These are phyloP conservation scores for Plasmodium gaboni DNA, from an alignment of 169 alveolate species.

Conservation along the genomic window DNA sequence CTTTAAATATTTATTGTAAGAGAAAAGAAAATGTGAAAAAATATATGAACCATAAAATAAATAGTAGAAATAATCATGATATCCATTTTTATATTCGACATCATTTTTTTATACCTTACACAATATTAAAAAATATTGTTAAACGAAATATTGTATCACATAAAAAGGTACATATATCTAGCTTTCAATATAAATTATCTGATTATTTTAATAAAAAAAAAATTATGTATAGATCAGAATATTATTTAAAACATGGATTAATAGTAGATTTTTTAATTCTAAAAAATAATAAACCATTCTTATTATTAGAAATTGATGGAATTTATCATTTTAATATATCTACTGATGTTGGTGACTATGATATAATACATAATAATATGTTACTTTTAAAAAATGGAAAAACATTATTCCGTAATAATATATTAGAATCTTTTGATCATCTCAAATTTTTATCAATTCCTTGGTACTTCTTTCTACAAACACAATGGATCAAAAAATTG, in stretches of 20 bases:
- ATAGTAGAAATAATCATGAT: not conserved
- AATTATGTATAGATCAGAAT: slow-evolving; percentile 49
- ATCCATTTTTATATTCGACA: slow-evolving; percentile 5
- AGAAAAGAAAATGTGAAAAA: slow-evolving; percentile 2
- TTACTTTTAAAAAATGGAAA: slow-evolving; percentile 40
- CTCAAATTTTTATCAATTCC: slow-evolving; percentile 51
- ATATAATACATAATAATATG: slow-evolving; percentile 33
- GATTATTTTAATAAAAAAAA: slow-evolving; percentile 50
- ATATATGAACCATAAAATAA: not conserved
- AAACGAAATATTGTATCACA: slow-evolving; percentile 5
- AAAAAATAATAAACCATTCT: slow-evolving; percentile 24
- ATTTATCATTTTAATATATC: slow-evolving; percentile 67
- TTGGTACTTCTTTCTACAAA: slow-evolving; percentile 55
- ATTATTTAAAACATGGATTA: slow-evolving; percentile 50
- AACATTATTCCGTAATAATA: slow-evolving; percentile 48
- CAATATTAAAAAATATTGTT: slow-evolving; percentile 29
- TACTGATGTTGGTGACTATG: slow-evolving; percentile 19
- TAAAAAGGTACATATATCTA: slow-evolving; percentile 52
- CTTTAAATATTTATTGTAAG: slow-evolving; percentile 50
- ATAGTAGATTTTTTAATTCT: slow-evolving; percentile 45
- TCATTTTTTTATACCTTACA: slow-evolving; percentile 42
- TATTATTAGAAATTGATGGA: slow-evolving; percentile 55
- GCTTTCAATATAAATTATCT: slow-evolving; percentile 66
- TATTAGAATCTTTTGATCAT: slow-evolving; percentile 14
- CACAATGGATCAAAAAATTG: slow-evolving; percentile 27